Percentiles rank a stretch among this genome's conserved stretches.
phyloP scores from a whole-genome alignment of 2,329 filamentous ascomycete genomes.

The Dactylellina leptospora region DNA sequence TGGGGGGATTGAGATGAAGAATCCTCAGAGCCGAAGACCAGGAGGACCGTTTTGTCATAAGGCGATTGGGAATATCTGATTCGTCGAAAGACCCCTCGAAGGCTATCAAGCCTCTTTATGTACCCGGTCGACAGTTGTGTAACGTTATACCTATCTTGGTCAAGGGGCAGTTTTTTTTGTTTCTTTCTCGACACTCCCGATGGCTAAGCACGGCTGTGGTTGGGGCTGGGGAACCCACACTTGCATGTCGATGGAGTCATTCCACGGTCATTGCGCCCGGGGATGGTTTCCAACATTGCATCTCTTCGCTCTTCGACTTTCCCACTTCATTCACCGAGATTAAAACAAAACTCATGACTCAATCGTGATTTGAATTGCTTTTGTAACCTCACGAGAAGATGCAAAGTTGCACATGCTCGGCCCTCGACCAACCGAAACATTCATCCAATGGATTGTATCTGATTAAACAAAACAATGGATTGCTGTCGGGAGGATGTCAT shows the following conservation, averaged over 20 bases:
- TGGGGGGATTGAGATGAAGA: no score
- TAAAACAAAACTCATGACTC: slow-evolving; percentile 13
- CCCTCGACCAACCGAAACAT: not conserved
- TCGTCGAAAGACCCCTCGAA: slow-evolving; percentile 7
- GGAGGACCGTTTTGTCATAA: no score
- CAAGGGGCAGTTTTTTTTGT: no score
- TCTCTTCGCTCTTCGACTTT: not conserved
- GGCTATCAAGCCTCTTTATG: no score
- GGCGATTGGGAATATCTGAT: not conserved
- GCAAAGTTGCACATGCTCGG: no score
- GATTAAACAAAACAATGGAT: not conserved
- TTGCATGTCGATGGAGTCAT: slow-evolving; percentile 13
- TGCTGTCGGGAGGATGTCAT: not conserved
- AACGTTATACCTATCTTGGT: slow-evolving; percentile 22
- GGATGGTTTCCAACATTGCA: slow-evolving; percentile 3
- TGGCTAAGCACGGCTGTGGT: not conserved
- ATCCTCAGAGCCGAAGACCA: no score
- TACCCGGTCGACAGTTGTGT: slow-evolving; percentile 9
- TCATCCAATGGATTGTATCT: not conserved
- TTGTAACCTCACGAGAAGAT: no score
- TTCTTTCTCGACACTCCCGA: not conserved
- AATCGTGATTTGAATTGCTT: no score
- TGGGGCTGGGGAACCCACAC: not conserved
- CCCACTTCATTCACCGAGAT: no score
- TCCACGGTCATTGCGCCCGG: not conserved